Evolutionary conservation across 2,329 filamentous ascomycete species (phyloP).

Genomic region (Cytospora paraplurivora): DNA sequence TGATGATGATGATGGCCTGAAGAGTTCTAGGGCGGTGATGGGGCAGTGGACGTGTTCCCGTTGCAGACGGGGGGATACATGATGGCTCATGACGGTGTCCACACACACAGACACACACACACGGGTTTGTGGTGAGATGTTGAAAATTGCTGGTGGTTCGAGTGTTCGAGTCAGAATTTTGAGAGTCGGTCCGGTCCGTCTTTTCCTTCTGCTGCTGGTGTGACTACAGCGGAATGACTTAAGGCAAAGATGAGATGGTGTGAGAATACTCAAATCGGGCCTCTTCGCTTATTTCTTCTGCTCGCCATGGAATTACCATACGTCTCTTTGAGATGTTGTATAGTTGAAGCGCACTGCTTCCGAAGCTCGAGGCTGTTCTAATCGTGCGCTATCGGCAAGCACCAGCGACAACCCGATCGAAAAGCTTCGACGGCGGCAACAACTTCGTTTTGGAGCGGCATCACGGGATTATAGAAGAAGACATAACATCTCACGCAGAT

Average conservation of each 20-base stretch:
- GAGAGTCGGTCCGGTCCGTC: background rate
- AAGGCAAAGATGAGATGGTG: background rate
- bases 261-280: background rate
- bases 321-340: background rate
- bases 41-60: conserved; percentile 52
- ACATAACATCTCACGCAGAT: background rate
- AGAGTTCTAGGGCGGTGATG: conserved; percentile 62
- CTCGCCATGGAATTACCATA: background rate
- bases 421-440: background rate
- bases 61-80: conserved; percentile 27
- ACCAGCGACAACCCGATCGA: background rate
- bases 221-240: background rate
- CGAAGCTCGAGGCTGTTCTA: background rate
- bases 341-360: background rate
- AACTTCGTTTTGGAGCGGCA: background rate
- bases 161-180: conserved; percentile 14
- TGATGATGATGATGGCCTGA: conserved; percentile 31
- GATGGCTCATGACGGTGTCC: conserved; percentile 16
- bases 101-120: too few species aligned
- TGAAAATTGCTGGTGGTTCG: conserved; percentile 6
- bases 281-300: background rate
- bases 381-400: background rate
- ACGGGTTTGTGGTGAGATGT: background rate
- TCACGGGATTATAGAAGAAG: background rate
- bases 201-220: background rate